Percentiles rank a stretch among this genome's conserved stretches.
phyloP scores from a whole-genome alignment of 1,284 basidiomycete genomes.

The Cutaneotrichosporon mucoides region DNA sequence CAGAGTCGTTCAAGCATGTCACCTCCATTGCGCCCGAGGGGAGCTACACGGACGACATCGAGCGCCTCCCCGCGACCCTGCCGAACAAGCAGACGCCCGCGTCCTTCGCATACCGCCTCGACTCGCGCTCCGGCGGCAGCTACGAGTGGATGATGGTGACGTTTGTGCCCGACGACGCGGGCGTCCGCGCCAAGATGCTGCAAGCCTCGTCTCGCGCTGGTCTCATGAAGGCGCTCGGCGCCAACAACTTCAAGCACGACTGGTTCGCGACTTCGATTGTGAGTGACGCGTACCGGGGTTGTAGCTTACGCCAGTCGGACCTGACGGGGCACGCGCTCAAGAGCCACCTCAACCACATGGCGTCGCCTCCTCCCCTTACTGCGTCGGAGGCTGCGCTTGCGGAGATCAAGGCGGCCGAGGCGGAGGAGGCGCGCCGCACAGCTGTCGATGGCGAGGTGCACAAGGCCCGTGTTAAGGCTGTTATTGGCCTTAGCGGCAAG shows the following conservation, averaged over 20 bases:
- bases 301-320: slow-evolving; percentile 36
- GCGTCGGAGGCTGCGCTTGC: slow-evolving; percentile 73
- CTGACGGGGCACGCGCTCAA: slow-evolving; percentile 58
- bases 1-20: slow-evolving; percentile 39
- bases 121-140: slow-evolving; percentile 35
- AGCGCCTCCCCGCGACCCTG: slow-evolving; percentile 34
- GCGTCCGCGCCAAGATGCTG: slow-evolving; percentile 66
- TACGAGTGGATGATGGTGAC: slow-evolving; percentile 50
- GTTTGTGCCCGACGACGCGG: slow-evolving; percentile 49
- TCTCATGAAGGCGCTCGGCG: slow-evolving; percentile 70
- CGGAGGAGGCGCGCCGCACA: slow-evolving; percentile 42
- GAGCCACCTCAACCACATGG: slow-evolving; percentile 66
- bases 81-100: slow-evolving; percentile 43
- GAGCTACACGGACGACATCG: slow-evolving; percentile 42
- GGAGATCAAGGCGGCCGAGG: slow-evolving; percentile 68
- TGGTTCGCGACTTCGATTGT: slow-evolving; percentile 75
- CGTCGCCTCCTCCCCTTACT: slow-evolving; percentile 74
- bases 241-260: slow-evolving; percentile 68
- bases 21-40: slow-evolving; percentile 32
- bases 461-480: slow-evolving; percentile 34
- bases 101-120: slow-evolving; percentile 46
- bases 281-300: slow-evolving; percentile 45
- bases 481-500: slow-evolving; percentile 42
- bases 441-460: slow-evolving; percentile 39
- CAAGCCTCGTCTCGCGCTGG: slow-evolving; percentile 79